Percentiles rank a stretch among this genome's conserved stretches.
phyloP scores from a whole-genome alignment of 176 grass and related monocot genomes.

The Metroxylon sagu region DNA sequence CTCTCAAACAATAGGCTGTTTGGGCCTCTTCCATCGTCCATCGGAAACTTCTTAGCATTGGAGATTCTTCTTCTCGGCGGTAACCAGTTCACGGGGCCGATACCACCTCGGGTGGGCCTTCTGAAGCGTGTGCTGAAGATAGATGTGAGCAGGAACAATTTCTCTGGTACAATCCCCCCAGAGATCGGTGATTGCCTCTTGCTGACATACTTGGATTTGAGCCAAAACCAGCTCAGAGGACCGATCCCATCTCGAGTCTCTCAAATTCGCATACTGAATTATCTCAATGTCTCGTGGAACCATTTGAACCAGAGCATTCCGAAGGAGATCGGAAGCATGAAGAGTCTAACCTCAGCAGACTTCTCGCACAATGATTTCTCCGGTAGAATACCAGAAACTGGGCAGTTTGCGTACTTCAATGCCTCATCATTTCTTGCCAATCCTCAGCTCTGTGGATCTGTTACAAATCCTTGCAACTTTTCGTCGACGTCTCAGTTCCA shows the following conservation, averaged over 20 bases:
- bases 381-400: conserved; percentile 43
- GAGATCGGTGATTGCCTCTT: conserved; percentile 49
- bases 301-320: conserved; percentile 38
- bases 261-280: conserved; percentile 54
- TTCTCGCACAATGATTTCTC: conserved; percentile 69
- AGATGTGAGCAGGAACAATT: conserved; percentile 65
- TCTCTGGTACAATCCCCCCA: conserved; percentile 34
- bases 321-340: conserved; percentile 52
- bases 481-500: conserved; percentile 18
- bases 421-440: conserved; percentile 48
- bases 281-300: conserved; percentile 81
- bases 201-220: conserved; percentile 73
- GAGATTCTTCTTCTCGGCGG: conserved; percentile 54
- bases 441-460: conserved; percentile 41
- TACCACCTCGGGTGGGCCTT: conserved; percentile 36
- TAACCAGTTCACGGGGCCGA: conserved; percentile 32
- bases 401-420: conserved; percentile 74
- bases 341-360: conserved; percentile 61
- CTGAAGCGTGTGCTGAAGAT: conserved; percentile 54
- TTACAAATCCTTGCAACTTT: conserved; percentile 35
- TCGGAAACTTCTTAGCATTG: conserved; percentile 52
- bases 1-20: conserved; percentile 65
- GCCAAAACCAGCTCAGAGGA: conserved; percentile 41
- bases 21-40: conserved; percentile 33
- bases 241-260: conserved; percentile 31